Evolutionary conservation across 2,329 filamentous ascomycete genomes (phyloP), one percentile per base, ranked within the genome.

Genomic region (Fusarium miscanthi): DNA sequence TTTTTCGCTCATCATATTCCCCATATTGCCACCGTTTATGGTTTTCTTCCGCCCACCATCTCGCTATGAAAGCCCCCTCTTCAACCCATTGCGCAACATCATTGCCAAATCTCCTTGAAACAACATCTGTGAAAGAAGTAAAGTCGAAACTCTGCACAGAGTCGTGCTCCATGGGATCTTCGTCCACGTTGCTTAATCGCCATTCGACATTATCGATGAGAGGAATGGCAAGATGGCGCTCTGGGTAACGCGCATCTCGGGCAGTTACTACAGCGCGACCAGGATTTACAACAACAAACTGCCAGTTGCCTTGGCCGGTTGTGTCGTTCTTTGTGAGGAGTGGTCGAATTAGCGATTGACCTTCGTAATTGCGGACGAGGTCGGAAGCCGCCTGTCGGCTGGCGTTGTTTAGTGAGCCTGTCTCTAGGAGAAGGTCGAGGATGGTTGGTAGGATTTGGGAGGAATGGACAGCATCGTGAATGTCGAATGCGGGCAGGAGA

Each of bases 21-120:
- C 66, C 74, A 66, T 77, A 80, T 43, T 77, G 79, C 75, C 79
- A 82, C 63, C 79, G 77, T 63, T 78, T 81, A 38, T 72, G 73
- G 54, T 81, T 81, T 46, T 81, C 80, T 33, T 80, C 75, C 9
- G 79, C 74, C 77, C 78, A 82, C 79, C 81, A 81, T 5, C 78
- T 72, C 6, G 76, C 75, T 16, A 81, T 71, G 8, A 78, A 79
- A 10, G 79, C 76, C 0, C 76, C 81, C 51, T 79, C 78, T 45
- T 82, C 77, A 11, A 73, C 76, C 80, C 80, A 80, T 23, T 68
- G 61, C 6, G 78, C 74, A 2, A 76, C 76, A 3, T 77, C 77
- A 7, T 63, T 33, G 6, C 79, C 78, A 25, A 77, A 63, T 19
- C 73, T 67, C 9, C 58, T 21, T 48, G 78, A 54, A 2, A 81